Conservation (phyloP, 108 stramenopile species). For the Fistulifera solaris region DNA sequence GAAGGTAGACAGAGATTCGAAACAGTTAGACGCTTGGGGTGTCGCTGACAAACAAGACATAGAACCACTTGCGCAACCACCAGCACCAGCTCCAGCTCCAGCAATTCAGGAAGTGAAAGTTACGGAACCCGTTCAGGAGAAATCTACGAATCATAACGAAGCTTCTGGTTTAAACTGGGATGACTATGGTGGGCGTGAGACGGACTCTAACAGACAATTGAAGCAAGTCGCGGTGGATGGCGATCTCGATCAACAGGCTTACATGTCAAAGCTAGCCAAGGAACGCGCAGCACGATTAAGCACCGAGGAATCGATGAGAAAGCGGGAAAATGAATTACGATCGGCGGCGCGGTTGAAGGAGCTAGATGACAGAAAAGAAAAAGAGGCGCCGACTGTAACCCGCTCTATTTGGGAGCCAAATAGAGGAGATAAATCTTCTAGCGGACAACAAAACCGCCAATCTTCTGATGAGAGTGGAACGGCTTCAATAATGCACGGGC, state of each 20-base stretch:
- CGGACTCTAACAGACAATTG: not conserved
- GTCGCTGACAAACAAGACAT: slow-evolving; percentile 22
- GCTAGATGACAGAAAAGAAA: slow-evolving; percentile 22
- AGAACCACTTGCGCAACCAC: not conserved
- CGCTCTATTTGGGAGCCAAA: too few relatives aligned
- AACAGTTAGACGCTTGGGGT: slow-evolving; percentile 45
- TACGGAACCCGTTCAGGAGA: not conserved
- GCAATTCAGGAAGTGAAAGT: not conserved
- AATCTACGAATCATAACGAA: not conserved
- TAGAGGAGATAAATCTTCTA: too few relatives aligned
- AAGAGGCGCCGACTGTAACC: not conserved
- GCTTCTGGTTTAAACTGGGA: slow-evolving; percentile 24
- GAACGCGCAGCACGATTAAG: slow-evolving; percentile 48
- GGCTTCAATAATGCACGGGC: too few relatives aligned
- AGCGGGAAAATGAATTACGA: slow-evolving; percentile 30
- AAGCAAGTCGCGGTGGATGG: slow-evolving; percentile 2
- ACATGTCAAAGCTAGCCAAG: slow-evolving; percentile 50
- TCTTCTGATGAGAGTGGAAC: too few relatives aligned
- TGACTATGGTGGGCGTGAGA: slow-evolving; percentile 38
- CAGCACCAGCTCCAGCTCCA: not conserved
- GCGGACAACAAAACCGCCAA: too few relatives aligned
- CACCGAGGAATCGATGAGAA: slow-evolving; percentile 45
- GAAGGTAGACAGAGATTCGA: slow-evolving; percentile 21
- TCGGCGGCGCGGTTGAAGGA: slow-evolving; percentile 45
- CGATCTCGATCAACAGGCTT: slow-evolving; percentile 23